A percentile compares a stretch with the other conserved stretches of the same genome.
Evolutionary conservation across 1,284 basidiomycete genomes (phyloP).

Genomic region (Apiotrichum sp.): DNA sequence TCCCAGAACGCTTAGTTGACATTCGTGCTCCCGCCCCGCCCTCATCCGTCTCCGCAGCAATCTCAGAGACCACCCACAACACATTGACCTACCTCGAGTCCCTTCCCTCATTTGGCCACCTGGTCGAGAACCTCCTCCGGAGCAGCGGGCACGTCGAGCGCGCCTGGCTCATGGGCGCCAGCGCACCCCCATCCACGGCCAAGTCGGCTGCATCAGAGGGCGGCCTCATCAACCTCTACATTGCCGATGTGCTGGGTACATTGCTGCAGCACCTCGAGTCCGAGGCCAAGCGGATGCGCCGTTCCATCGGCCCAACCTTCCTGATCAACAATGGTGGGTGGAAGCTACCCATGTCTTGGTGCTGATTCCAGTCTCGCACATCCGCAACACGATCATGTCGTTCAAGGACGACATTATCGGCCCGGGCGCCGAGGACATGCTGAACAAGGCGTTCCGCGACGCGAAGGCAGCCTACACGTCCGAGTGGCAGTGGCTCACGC

Average conservation of each 20-base stretch:
- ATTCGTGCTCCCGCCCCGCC: slow-evolving; percentile 27
- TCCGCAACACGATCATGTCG: slow-evolving; percentile 40
- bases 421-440: slow-evolving; percentile 42
- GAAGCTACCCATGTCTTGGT: neutral
- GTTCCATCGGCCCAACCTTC: slow-evolving; percentile 36
- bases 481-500: slow-evolving; percentile 34
- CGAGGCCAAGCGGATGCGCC: slow-evolving; percentile 31
- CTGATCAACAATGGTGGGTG: slow-evolving; percentile 46
- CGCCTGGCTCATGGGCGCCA: slow-evolving; percentile 48
- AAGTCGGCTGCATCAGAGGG: slow-evolving; percentile 36
- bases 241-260: slow-evolving; percentile 43
- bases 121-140: slow-evolving; percentile 35
- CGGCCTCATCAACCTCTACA: slow-evolving; percentile 43
- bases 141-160: slow-evolving; percentile 38
- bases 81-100: slow-evolving; percentile 43
- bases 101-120: slow-evolving; percentile 32
- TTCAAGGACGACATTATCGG: slow-evolving; percentile 43
- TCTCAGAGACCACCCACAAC: slow-evolving; percentile 37
- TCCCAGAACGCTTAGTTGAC: slow-evolving; percentile 45
- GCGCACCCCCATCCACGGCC: slow-evolving; percentile 32
- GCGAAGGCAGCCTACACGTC: slow-evolving; percentile 41
- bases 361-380: slow-evolving; percentile 41
- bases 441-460: slow-evolving; percentile 43
- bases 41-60: slow-evolving; percentile 12
- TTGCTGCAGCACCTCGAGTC: slow-evolving; percentile 35